Percentiles rank a stretch among this genome's conserved stretches.
phyloP scores from a whole-genome alignment of 257 asterid genomes.

The Asclepias syriaca region DNA sequence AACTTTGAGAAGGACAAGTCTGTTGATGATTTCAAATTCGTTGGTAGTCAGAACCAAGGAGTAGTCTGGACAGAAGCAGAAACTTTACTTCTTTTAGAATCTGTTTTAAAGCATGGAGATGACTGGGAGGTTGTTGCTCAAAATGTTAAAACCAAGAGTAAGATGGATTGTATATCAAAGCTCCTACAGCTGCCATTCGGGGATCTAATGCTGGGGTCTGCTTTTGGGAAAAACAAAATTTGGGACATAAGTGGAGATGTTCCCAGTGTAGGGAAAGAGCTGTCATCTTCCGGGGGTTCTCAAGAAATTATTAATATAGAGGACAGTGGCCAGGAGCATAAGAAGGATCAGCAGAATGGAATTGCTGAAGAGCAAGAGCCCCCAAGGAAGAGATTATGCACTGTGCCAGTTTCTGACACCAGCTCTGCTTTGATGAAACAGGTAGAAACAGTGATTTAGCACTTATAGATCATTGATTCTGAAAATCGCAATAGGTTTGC shows the following conservation, averaged over 20 bases:
- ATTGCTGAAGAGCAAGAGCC: constrained; percentile 46
- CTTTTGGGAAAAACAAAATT: constrained; percentile 36
- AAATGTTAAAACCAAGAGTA: constrained; percentile 69
- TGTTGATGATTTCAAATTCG: constrained; percentile 60
- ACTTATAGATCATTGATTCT: background rate
- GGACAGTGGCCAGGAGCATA: constrained; percentile 28
- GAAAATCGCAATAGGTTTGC: background rate
- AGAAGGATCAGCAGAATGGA: constrained; percentile 41
- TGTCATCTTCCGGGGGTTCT: constrained; percentile 27
- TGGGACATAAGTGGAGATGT: constrained; percentile 35
- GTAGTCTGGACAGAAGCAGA: constrained; percentile 84
- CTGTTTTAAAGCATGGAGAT: constrained; percentile 87
- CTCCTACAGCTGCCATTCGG: constrained; percentile 90
- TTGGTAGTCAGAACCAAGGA: constrained; percentile 34
- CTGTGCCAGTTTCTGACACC: constrained; percentile 38
- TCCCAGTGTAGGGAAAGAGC: constrained; percentile 30
- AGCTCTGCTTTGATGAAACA: constrained; percentile 72
- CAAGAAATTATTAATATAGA: constrained; percentile 34
- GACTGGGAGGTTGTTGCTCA: constrained; percentile 88
- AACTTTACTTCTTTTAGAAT: constrained; percentile 75
- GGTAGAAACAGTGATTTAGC: constrained; percentile 28
- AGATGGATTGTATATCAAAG: constrained; percentile 84
- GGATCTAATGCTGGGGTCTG: constrained; percentile 67
- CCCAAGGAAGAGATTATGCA: constrained; percentile 54
- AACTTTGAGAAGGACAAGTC: constrained; percentile 47